These are phyloP conservation scores for Aspergillus pseudoglaucus DNA, from an alignment of 2,329 filamentous ascomycete genomes.

Conservation along the genomic window DNA sequence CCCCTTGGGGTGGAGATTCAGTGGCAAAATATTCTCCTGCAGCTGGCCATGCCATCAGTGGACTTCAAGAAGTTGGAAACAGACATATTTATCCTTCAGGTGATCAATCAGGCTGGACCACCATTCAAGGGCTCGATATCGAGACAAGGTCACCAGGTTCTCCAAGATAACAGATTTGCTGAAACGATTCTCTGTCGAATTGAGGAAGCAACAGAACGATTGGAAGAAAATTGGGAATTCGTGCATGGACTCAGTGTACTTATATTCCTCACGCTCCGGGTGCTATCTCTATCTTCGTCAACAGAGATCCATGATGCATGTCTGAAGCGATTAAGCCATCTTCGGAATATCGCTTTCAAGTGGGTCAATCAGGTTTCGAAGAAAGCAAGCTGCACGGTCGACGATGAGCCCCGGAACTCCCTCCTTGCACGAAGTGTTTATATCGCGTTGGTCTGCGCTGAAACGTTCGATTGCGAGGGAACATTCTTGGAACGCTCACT, in stretches of 20 bases:
- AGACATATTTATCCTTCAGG: slow-evolving; percentile 44
- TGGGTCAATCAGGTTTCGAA: slow-evolving; percentile 36
- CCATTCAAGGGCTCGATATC: neutral
- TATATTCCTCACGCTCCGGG: slow-evolving; percentile 35
- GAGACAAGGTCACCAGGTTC: slow-evolving; percentile 18
- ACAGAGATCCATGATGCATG: slow-evolving; percentile 13
- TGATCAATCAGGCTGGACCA: slow-evolving; percentile 44
- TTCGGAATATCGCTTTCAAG: slow-evolving; percentile 29
- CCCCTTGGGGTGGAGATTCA: slow-evolving; percentile 45
- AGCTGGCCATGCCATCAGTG: slow-evolving; percentile 43
- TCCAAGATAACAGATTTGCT: slow-evolving; percentile 19
- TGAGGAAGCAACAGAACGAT: slow-evolving; percentile 20
- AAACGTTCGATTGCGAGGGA: slow-evolving; percentile 42
- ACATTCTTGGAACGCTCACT: slow-evolving; percentile 24
- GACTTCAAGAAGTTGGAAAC: slow-evolving; percentile 49
- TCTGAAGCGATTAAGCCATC: slow-evolving; percentile 24
- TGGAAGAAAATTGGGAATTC: slow-evolving; percentile 50
- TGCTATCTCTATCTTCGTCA: slow-evolving; percentile 36
- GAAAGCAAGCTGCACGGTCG: slow-evolving; percentile 14
- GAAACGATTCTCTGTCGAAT: slow-evolving; percentile 28
- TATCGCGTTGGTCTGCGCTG: slow-evolving; percentile 37
- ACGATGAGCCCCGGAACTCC: slow-evolving; percentile 21
- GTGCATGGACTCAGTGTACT: slow-evolving; percentile 36
- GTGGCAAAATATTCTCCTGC: slow-evolving; percentile 51
- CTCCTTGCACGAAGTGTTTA: slow-evolving; percentile 32